A percentile compares a stretch with the other conserved stretches of the same genome.
These are phyloP conservation scores for Podaxis sp. DNA, from an alignment of 768 basidiomycete genomes.

Conservation along the genomic window DNA sequence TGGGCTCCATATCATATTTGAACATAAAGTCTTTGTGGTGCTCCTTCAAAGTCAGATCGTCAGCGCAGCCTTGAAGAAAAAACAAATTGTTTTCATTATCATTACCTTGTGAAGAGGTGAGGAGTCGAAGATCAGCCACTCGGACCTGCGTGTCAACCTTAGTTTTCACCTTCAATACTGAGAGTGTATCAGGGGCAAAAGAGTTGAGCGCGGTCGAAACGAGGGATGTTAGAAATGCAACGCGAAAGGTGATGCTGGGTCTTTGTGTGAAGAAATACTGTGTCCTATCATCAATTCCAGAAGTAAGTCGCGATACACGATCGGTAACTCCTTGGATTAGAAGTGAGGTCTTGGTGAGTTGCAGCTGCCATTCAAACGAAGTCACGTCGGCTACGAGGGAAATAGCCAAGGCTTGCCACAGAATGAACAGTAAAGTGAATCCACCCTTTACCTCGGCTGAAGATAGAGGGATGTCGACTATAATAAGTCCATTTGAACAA, in stretches of 20 bases:
- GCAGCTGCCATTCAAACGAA: neutral
- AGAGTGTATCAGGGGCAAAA: neutral
- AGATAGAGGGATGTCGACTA: neutral
- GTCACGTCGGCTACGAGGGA: neutral
- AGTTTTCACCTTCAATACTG: neutral
- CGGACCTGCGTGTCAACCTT: neutral
- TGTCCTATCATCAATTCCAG: neutral
- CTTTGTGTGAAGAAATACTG: neutral
- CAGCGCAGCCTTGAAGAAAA: neutral
- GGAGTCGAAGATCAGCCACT: neutral
- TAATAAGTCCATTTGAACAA: neutral
- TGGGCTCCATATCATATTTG: neutral
- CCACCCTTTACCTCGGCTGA: neutral
- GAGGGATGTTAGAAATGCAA: neutral
- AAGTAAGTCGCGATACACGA: neutral
- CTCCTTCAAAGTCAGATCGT: neutral
- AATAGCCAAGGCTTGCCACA: neutral
- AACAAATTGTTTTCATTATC: neutral
- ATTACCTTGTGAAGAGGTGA: no score
- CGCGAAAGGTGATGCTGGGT: neutral
- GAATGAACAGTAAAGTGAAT: neutral
- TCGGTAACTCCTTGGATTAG: neutral
- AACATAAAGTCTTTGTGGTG: neutral
- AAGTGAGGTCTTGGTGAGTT: neutral
- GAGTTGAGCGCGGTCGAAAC: neutral